Conservation (phyloP, 1,284 basidiomycete genomes). For the Ustilago curta region DNA sequence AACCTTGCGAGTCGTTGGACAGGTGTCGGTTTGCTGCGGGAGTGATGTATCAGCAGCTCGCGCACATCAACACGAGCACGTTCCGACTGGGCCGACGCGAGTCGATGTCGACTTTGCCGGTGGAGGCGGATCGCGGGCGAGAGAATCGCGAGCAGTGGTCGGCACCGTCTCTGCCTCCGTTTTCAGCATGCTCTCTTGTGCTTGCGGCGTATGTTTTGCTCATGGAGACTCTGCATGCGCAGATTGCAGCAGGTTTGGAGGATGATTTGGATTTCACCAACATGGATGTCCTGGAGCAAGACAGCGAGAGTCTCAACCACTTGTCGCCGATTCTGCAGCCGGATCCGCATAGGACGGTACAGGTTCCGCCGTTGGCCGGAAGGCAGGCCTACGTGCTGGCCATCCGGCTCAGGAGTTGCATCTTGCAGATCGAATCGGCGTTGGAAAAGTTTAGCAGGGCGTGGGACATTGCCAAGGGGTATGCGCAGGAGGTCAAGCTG, state of each 20-base stretch:
- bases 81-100: slow-evolving; percentile 46
- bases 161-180: slow-evolving; percentile 55
- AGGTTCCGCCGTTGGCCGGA: slow-evolving; percentile 26
- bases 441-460: slow-evolving; percentile 46
- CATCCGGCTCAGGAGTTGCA: slow-evolving; percentile 33
- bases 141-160: slow-evolving; percentile 49
- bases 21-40: slow-evolving; percentile 55
- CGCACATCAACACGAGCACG: slow-evolving; percentile 44
- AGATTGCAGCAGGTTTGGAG: slow-evolving; percentile 40
- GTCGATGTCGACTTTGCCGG: slow-evolving; percentile 32
- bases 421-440: slow-evolving; percentile 46
- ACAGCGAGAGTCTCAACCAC: slow-evolving; percentile 24
- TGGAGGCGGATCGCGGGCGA: slow-evolving; percentile 24
- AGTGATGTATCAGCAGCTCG: slow-evolving; percentile 51
- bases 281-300: slow-evolving; percentile 18
- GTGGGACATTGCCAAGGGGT: slow-evolving; percentile 51
- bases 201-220: slow-evolving; percentile 57
- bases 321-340: slow-evolving; percentile 41
- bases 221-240: slow-evolving; percentile 59
- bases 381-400: slow-evolving; percentile 37
- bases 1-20: slow-evolving; percentile 51
- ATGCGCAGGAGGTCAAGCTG: slow-evolving; percentile 45
- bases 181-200: slow-evolving; percentile 59
- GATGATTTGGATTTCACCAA: slow-evolving; percentile 38
- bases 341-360: slow-evolving; percentile 26